Conservation (phyloP, 2,329 filamentous ascomycete species). For the Samsoniella hepiali region DNA sequence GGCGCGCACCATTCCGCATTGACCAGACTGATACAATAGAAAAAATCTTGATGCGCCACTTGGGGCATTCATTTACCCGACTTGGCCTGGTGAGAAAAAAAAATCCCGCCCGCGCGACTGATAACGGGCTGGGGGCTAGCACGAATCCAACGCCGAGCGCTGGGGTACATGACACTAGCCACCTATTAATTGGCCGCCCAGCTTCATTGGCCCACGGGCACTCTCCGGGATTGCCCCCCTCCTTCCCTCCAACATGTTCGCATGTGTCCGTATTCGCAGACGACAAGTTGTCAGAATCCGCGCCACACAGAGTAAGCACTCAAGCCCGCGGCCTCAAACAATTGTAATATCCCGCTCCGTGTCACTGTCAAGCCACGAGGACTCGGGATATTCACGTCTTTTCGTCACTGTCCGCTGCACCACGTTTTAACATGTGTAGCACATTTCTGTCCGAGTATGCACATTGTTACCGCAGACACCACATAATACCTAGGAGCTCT, state of each 20-base stretch:
- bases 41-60: constrained; percentile 1
- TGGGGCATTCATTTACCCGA: background rate
- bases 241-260: too few species aligned
- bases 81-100: background rate
- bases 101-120: background rate
- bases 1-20: background rate
- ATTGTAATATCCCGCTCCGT: background rate
- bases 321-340: background rate
- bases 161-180: constrained; percentile 7
- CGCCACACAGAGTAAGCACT: background rate
- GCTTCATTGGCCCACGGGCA: background rate
- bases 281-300: background rate
- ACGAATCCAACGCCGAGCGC: constrained; percentile 5
- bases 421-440: too few species aligned
- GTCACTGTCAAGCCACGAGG: too few species aligned
- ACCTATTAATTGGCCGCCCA: background rate
- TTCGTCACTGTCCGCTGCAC: too few species aligned
- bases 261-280: too few species aligned
- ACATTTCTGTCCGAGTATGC: too few species aligned
- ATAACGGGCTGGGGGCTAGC: background rate
- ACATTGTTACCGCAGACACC: too few species aligned
- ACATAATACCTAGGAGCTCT: too few species aligned
- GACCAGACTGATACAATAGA: background rate
- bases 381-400: too few species aligned
- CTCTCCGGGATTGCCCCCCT: background rate